Conservation (phyloP, 2,329 filamentous ascomycete genomes). For the Sphaerulina populicola region DNA sequence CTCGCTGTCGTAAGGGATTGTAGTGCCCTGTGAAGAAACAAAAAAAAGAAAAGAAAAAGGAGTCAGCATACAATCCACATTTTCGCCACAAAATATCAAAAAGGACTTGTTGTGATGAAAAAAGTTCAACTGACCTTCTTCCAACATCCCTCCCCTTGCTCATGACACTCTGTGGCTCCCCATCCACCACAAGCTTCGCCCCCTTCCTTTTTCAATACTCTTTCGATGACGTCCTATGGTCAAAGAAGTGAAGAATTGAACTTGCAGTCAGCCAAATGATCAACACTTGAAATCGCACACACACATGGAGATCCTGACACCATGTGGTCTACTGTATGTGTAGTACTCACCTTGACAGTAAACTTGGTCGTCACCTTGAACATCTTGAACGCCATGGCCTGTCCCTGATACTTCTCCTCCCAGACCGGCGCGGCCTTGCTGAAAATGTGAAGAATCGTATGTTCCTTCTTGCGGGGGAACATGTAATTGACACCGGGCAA, state of each 20-base stretch:
- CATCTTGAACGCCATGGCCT: constrained; percentile 27
- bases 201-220: constrained; percentile 20
- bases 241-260: no score
- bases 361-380: constrained; percentile 27
- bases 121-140: constrained; percentile 22
- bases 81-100: background rate
- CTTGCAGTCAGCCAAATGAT: no score
- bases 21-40: constrained; percentile 21
- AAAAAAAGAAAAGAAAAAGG: background rate
- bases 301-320: no score
- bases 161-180: constrained; percentile 30
- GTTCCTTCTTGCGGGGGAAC: constrained; percentile 19
- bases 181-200: constrained; percentile 24
- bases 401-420: constrained; percentile 20
- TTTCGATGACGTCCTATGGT: constrained; percentile 28
- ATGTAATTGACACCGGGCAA: constrained; percentile 27
- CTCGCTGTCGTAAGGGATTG: constrained; percentile 25
- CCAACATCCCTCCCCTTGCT: constrained; percentile 28
- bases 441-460: constrained; percentile 30
- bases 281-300: no score
- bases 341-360: constrained; percentile 10
- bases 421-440: constrained; percentile 24
- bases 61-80: background rate
- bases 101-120: background rate
- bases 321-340: no score